Percentiles rank a stretch among this genome's conserved stretches.
These are phyloP conservation scores for Agaricus blazei DNA, from an alignment of 768 basidiomycete genomes.

Conservation along the genomic window DNA sequence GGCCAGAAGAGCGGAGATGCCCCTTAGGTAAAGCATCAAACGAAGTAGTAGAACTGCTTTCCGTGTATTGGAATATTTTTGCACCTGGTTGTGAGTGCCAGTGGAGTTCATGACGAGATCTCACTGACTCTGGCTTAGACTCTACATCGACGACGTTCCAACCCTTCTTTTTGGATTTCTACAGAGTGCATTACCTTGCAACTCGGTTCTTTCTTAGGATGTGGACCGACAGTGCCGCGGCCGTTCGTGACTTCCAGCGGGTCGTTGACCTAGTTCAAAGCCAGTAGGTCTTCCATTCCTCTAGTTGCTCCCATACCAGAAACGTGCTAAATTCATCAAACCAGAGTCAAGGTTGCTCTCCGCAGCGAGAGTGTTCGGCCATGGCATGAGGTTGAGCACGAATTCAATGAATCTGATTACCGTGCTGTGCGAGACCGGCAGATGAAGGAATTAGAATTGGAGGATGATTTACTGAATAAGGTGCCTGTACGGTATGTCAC, in stretches of 20 bases:
- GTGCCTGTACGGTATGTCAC: constrained; percentile 72
- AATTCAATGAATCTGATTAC: constrained; percentile 79
- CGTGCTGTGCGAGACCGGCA: constrained; percentile 82
- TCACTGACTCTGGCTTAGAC: constrained; percentile 35
- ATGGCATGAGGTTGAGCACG: constrained; percentile 82
- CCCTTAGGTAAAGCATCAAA: constrained; percentile 82
- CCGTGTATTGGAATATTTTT: constrained; percentile 82
- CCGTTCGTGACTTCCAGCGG: constrained; percentile 69
- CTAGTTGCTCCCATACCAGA: not conserved
- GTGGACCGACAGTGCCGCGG: constrained; percentile 86
- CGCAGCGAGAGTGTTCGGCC: constrained; percentile 66
- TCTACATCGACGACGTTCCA: constrained; percentile 78
- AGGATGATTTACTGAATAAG: constrained; percentile 85
- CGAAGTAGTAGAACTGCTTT: constrained; percentile 78
- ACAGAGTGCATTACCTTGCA: constrained; percentile 74
- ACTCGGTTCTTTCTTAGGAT: constrained; percentile 87
- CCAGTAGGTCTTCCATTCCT: constrained; percentile 53
- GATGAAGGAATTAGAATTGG: constrained; percentile 84
- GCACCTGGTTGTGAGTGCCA: constrained; percentile 71
- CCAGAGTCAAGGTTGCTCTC: constrained; percentile 72
- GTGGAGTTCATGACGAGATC: constrained; percentile 8
- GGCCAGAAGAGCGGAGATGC: constrained; percentile 70
- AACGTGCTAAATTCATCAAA: constrained; percentile 4
- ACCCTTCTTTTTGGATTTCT: constrained; percentile 85
- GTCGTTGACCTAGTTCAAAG: constrained; percentile 74